Evolutionary conservation across 2,329 filamentous ascomycete species (phyloP).

Genomic region (Trichoderma asperellum): DNA sequence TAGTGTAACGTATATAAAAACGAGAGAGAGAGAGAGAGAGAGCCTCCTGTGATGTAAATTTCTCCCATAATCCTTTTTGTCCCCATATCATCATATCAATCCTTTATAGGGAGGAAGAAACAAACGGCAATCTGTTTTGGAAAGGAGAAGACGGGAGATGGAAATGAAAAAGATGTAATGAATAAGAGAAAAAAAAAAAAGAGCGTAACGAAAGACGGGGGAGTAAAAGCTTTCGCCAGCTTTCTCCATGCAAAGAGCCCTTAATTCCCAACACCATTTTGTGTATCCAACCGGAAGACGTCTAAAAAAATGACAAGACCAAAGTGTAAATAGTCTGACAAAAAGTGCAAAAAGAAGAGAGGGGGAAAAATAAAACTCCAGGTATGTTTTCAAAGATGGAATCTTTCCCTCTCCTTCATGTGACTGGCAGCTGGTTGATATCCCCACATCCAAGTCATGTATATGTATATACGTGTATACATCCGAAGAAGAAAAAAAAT

Average conservation of each 20-base stretch:
- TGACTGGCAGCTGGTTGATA: slow-evolving; percentile 10
- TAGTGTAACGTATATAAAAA: slow-evolving; percentile 4
- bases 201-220: slow-evolving; percentile 20
- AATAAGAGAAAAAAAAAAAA: slow-evolving; percentile 11
- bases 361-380: neutral
- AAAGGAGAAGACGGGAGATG: neutral
- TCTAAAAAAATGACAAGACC: slow-evolving; percentile 24
- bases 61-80: neutral
- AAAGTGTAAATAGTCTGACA: slow-evolving; percentile 9
- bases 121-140: neutral
- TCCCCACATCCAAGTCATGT: slow-evolving; percentile 14
- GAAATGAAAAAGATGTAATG: neutral
- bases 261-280: slow-evolving; percentile 28
- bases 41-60: slow-evolving; percentile 13
- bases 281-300: slow-evolving; percentile 24
- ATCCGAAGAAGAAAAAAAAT: neutral
- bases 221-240: slow-evolving; percentile 1
- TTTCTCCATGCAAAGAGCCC: slow-evolving; percentile 22
- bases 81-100: neutral
- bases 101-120: neutral
- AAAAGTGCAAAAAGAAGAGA: slow-evolving; percentile 14
- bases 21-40: slow-evolving; percentile 21
- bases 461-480: slow-evolving; percentile 6
- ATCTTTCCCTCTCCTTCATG: neutral
- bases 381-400: neutral